Base-by-base conservation (phyloP, 768 basidiomycete genomes). In the Plicaturopsis crispa region DNA sequence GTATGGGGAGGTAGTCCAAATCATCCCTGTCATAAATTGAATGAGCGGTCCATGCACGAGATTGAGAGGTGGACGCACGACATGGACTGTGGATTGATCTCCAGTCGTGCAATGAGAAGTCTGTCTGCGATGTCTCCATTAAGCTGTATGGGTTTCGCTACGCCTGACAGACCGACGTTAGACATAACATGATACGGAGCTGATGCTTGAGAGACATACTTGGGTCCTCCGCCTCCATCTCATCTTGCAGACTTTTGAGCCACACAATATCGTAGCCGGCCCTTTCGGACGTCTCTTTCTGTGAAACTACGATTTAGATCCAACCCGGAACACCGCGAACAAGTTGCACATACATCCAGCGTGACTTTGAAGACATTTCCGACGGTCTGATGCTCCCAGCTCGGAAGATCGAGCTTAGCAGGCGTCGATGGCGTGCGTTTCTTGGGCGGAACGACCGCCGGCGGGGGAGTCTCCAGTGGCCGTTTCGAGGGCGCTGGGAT, bases 101-200 rank as follows among this genome's bases (percentile, higher is more conserved):
- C 88, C 6, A 98, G 71, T 21, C 92, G 68, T 2, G 89, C 73
- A 49, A 96, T 91, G 36, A 97, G 65, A 4, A 92, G 60, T 17
- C 84, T 74, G 62, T 94, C 92, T 16, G 73, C 63, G 37, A 89
- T 66, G 22, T 82, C 79, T 14, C 60, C 63, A 21, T 65, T 70
- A 11, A 84, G 60, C 17, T 58, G 67, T 23, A 67, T 54, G n/a
- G 65, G 54, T 33, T 57, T n/a, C n/a, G n/a, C n/a, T n/a, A n/a
- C n/a, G n/a, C n/a, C 62, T 56, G 56, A 43, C 52, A 26, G 24
- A 45, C 42, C 47, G 44, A 53, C 55, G 10, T 7, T n/a, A 16
- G 14, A 1, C 10, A 14, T 20, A n/a, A n/a, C n/a, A n/a, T n/a
- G n/a, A n/a, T n/a, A n/a, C n/a, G 22, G 18, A 20, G 11, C n/a